A percentile compares a stretch with the other conserved stretches of the same genome.
phyloP scores from a whole-genome alignment of 305 asterid species.

The Petunia hybrid region DNA sequence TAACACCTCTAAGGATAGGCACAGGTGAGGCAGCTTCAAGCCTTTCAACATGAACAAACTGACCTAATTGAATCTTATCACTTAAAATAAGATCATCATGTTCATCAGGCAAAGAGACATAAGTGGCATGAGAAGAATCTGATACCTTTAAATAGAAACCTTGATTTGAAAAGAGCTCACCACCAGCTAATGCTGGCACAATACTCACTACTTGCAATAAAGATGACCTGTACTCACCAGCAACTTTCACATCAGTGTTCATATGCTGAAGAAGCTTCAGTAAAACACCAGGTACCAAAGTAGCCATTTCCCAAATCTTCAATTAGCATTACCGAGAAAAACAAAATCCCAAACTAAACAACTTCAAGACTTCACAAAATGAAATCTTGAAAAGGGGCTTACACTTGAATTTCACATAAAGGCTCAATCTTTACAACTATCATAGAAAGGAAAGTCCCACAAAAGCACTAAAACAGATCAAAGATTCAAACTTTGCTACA shows the following conservation, averaged over 20 bases:
- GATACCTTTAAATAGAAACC: constrained; percentile 99
- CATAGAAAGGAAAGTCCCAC: background rate
- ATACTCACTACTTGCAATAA: constrained; percentile 91
- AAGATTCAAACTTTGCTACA: constrained; percentile 28
- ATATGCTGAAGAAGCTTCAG: constrained; percentile 95
- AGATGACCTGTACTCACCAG: constrained; percentile 95
- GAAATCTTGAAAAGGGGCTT: constrained; percentile 32
- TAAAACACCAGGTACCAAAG: constrained; percentile 91
- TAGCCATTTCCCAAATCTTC: constrained; percentile 66
- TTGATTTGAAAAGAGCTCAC: constrained; percentile 91
- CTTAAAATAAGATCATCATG: constrained; percentile 92
- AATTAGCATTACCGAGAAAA: constrained; percentile 49
- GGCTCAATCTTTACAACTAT: too few species aligned
- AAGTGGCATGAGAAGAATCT: constrained; percentile 97
- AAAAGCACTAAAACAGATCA: constrained; percentile 35
- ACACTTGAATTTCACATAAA: too few species aligned
- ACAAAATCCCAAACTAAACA: constrained; percentile 44
- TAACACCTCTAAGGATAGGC: constrained; percentile 83
- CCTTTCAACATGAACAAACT: constrained; percentile 88
- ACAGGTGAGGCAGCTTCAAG: constrained; percentile 96
- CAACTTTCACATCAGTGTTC: constrained; percentile 94
- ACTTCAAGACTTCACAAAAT: constrained; percentile 32
- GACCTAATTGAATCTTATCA: constrained; percentile 97
- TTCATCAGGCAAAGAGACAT: constrained; percentile 92
- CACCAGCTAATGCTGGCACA: constrained; percentile 95